These are phyloP conservation scores for Dipodascopsis uninucleata DNA, from an alignment of 805 yeast species.

Conservation along the genomic window DNA sequence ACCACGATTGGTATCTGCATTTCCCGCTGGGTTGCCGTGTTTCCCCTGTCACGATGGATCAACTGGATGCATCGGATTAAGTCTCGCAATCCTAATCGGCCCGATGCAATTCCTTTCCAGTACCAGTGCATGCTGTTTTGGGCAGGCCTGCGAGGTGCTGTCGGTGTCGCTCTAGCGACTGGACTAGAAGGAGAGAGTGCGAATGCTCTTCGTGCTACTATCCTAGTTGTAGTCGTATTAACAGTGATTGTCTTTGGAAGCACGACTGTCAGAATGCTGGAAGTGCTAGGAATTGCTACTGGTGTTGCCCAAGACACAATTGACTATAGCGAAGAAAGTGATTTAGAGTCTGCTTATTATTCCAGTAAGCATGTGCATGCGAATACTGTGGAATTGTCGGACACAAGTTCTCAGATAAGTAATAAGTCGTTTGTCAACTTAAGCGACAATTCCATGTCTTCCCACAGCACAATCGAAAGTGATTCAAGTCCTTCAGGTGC, in stretches of 20 bases:
- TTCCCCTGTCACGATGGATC: slow-evolving; percentile 81
- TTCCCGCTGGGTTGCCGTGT: slow-evolving; percentile 95
- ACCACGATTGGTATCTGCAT: slow-evolving; percentile 84
- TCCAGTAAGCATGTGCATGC: not conserved
- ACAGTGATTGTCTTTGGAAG: slow-evolving; percentile 98
- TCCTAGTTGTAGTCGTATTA: slow-evolving; percentile 89
- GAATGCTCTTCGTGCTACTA: slow-evolving; percentile 85
- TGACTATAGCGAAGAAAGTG: slow-evolving; percentile 80
- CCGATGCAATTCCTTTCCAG: slow-evolving; percentile 89
- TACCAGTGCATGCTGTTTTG: slow-evolving; percentile 99
- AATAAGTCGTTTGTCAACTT: not conserved
- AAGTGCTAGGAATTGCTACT: slow-evolving; percentile 84
- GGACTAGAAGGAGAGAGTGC: slow-evolving; percentile 94
- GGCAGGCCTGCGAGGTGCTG: slow-evolving; percentile 99
- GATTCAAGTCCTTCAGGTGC: slow-evolving; percentile 5
- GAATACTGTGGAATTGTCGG: slow-evolving; percentile 3
- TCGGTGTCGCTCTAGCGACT: slow-evolving; percentile 97
- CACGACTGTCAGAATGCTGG: slow-evolving; percentile 97
- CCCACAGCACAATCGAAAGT: slow-evolving; percentile 5
- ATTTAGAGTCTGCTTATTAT: slow-evolving; percentile 49
- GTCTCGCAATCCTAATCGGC: slow-evolving; percentile 44
- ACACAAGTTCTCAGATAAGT: slow-evolving; percentile 1
- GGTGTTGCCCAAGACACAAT: slow-evolving; percentile 77
- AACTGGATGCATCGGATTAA: slow-evolving; percentile 72
- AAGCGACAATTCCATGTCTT: slow-evolving; percentile 5